These are phyloP conservation scores for Talaromyces stipitatus DNA, from an alignment of 495 filamentous ascomycete species.

Conservation along the genomic window DNA sequence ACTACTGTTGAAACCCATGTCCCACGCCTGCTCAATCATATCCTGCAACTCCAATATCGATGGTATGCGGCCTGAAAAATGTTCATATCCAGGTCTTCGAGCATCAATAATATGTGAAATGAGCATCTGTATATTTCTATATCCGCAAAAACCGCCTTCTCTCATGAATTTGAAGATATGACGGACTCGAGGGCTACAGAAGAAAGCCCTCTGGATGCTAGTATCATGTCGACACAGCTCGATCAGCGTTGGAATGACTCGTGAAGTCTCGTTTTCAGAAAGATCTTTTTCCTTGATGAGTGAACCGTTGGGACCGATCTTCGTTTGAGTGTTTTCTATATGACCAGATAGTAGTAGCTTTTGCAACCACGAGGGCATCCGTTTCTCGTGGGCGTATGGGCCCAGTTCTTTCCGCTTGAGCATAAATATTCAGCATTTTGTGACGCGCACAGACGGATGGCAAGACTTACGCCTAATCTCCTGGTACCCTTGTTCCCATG, in stretches of 20 bases:
- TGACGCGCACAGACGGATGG: neutral
- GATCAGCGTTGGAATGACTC: constrained; percentile 69
- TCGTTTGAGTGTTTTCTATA: constrained; percentile 47
- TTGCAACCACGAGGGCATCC: constrained; percentile 78
- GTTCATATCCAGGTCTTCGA: constrained; percentile 45
- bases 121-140: constrained; percentile 94
- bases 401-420: constrained; percentile 58
- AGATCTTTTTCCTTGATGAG: constrained; percentile 30
- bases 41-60: constrained; percentile 81
- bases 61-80: constrained; percentile 56
- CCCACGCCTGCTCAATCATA: constrained; percentile 85
- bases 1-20: constrained; percentile 66
- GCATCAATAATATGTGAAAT: constrained; percentile 65
- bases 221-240: constrained; percentile 62
- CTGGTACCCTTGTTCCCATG: constrained; percentile 9
- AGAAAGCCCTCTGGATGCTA: constrained; percentile 58
- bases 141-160: constrained; percentile 95
- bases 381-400: constrained; percentile 75
- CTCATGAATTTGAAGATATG: constrained; percentile 75
- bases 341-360: constrained; percentile 59
- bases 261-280: constrained; percentile 54
- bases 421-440: neutral
- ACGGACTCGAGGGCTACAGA: constrained; percentile 68
- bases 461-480: constrained; percentile 32
- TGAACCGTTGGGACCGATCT: constrained; percentile 43